These are phyloP conservation scores for Alternaria brassicae DNA, from an alignment of 2,329 filamentous ascomycete genomes.

Conservation along the genomic window DNA sequence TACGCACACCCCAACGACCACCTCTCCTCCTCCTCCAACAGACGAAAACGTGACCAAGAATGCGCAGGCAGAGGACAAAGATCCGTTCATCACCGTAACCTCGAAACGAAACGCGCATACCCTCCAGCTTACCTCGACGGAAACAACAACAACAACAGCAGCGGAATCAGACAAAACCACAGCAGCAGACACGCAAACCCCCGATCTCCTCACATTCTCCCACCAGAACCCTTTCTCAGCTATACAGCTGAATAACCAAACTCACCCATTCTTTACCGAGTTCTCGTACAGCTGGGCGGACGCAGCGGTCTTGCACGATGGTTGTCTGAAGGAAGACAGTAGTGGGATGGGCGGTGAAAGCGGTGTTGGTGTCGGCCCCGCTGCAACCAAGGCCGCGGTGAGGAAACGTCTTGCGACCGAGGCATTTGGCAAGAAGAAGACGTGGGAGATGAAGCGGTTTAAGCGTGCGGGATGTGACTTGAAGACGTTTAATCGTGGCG, in stretches of 20 bases:
- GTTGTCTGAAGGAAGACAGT: too few species aligned
- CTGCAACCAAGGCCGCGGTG: conserved; percentile 22
- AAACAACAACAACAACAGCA: background rate
- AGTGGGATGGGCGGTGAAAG: conserved; percentile 7
- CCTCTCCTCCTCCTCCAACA: background rate
- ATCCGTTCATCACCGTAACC: conserved; percentile 36
- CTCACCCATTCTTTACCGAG: conserved; percentile 35
- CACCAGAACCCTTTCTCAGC: conserved; percentile 37
- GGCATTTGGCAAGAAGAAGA: conserved; percentile 37
- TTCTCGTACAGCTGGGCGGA: conserved; percentile 45
- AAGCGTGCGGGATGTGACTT: conserved; percentile 43
- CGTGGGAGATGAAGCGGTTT: conserved; percentile 47
- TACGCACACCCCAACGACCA: background rate
- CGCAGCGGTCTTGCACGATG: conserved; percentile 33
- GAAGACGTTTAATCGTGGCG: conserved; percentile 45
- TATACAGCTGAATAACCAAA: conserved; percentile 35
- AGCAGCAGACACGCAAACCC: conserved; percentile 19
- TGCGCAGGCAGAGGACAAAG: conserved; percentile 4
- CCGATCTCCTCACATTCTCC: conserved; percentile 37
- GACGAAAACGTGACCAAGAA: background rate
- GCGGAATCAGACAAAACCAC: background rate
- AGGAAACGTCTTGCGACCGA: conserved; percentile 36
- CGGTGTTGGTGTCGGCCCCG: conserved; percentile 20
- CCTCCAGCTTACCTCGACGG: conserved; percentile 24
- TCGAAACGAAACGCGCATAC: conserved; percentile 26